Conservation (phyloP, 2,329 filamentous ascomycete genomes). For the Talaromyces sp. region DNA sequence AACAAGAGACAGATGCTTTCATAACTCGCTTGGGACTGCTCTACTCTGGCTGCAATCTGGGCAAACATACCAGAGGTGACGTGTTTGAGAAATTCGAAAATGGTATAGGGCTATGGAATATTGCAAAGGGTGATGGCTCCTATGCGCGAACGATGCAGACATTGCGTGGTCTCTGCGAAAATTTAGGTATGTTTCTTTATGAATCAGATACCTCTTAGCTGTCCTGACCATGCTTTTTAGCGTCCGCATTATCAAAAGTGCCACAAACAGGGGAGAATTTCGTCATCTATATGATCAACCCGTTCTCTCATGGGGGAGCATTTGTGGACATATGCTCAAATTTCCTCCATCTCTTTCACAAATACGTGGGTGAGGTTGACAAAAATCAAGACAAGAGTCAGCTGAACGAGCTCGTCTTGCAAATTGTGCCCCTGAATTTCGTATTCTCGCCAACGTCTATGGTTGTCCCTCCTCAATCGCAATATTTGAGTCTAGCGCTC, state of each 20-base stretch:
- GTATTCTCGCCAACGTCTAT: conserved; percentile 52
- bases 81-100: conserved; percentile 38
- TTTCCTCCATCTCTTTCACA: conserved; percentile 56
- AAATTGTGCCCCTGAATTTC: conserved; percentile 56
- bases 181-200: conserved; percentile 31
- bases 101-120: conserved; percentile 39
- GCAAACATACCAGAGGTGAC: conserved; percentile 47
- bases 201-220: not conserved
- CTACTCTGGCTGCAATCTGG: conserved; percentile 58
- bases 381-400: conserved; percentile 29
- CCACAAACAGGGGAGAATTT: conserved; percentile 41
- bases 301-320: conserved; percentile 48
- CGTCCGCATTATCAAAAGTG: conserved; percentile 33
- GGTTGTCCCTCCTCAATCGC: conserved; percentile 49
- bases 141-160: conserved; percentile 37
- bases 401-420: conserved; percentile 53
- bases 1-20: conserved; percentile 49
- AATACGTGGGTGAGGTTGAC: conserved; percentile 45
- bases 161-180: conserved; percentile 34
- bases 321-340: conserved; percentile 54
- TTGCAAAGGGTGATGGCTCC: conserved; percentile 25
- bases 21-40: conserved; percentile 52
- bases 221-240: conserved; percentile 24
- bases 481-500: conserved; percentile 51
- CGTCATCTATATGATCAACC: conserved; percentile 59